Evolutionary conservation across 1,284 basidiomycete genomes (phyloP), one percentile per base, ranked within the genome.

Genomic region (Tilletiopsis washingtonensis): DNA sequence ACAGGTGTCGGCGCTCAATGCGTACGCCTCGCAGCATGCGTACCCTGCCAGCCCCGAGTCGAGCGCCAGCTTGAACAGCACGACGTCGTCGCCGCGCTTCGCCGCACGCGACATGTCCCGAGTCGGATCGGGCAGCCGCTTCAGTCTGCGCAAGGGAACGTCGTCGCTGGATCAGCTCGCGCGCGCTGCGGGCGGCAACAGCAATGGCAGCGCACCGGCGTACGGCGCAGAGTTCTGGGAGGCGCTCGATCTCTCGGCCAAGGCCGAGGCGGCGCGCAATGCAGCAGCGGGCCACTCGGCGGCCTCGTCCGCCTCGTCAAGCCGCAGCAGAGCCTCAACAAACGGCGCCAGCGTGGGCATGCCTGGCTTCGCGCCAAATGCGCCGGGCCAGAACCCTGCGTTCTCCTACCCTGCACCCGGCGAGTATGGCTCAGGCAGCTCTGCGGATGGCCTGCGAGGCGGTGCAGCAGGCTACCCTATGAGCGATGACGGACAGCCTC

Each of bases 41-140:
- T 52, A 52, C 26, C 50, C 62, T 4, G 57, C 60, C 17, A 62
- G 61, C 38, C 62, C 62, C 46, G 62, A 64, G 54, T 64, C 62
- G 48, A 62, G 51, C 57, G 51, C 50, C 43, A 49, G 57, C 47
- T 53, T 57, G 53, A 62, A 58, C 56, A 37, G 46, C 17, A 40
- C 37, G 7, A 38, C 39, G 12, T 47, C 46, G 17, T 61, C 56
- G 41, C 62, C 59, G 40, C 57, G 59, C 54, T 62, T 59, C 51
- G 45, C 49, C n/a, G 42, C 50, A 20, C 59, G 60, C 38, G 42
- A 51, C 4, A 56, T 62, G 11, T 20, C 39, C 40, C 59, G 62
- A 27, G 57, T 62, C 37, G 49, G 52, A 26, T 62, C 58, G 53
- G 50, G 59, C 27, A 43, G 42, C 25, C 49, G 62, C 19, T 62